Evolutionary conservation across 2,329 filamentous ascomycete genomes (phyloP).

Genomic region (Cadophora malorum): DNA sequence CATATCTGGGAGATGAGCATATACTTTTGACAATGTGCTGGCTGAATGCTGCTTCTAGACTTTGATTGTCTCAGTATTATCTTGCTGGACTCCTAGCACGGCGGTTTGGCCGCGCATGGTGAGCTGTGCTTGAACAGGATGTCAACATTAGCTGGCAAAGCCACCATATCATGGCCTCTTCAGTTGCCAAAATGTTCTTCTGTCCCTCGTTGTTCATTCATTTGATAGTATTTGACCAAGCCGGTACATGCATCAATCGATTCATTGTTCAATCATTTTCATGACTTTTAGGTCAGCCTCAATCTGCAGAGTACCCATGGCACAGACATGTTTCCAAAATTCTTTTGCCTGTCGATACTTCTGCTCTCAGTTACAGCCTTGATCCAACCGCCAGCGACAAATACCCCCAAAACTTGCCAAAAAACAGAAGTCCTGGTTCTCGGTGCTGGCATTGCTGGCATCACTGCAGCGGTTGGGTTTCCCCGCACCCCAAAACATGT

Average conservation of each 20-base stretch:
- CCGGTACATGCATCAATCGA: neutral
- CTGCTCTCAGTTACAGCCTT: conserved; percentile 12
- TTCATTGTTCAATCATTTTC: neutral
- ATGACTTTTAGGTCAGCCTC: neutral
- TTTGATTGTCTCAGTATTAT: neutral
- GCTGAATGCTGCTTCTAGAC: neutral
- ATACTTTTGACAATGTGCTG: neutral
- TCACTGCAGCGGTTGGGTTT: conserved; percentile 58
- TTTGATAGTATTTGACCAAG: neutral
- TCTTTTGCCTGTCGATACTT: neutral
- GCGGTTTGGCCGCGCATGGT: neutral
- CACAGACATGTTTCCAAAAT: neutral
- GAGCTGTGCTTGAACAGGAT: neutral
- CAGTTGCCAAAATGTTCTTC: neutral
- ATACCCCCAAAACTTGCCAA: neutral
- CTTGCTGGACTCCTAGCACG: neutral
- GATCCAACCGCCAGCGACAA: neutral
- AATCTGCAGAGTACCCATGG: neutral
- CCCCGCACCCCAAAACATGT: neutral
- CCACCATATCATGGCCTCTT: neutral
- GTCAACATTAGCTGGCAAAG: neutral
- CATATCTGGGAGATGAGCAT: neutral
- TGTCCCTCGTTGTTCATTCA: neutral
- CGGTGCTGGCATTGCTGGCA: conserved; percentile 67
- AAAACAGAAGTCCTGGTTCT: conserved; percentile 52